These are phyloP conservation scores for Hypseocharis bilobata DNA, from an alignment of 441 rosid species.

Conservation along the genomic window DNA sequence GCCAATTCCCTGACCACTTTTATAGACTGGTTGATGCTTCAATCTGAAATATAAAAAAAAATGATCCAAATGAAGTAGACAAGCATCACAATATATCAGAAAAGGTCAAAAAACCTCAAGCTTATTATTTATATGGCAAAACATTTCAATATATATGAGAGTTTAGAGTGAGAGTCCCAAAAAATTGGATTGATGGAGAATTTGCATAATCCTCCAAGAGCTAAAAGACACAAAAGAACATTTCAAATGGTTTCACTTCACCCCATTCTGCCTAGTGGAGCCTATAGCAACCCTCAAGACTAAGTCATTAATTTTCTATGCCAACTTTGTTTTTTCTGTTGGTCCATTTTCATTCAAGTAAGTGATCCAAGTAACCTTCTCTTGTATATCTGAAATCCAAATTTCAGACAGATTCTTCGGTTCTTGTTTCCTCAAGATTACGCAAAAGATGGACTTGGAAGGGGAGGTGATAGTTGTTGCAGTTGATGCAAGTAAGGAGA, in stretches of 20 bases:
- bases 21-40: too few relatives aligned
- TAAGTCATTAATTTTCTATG: not conserved
- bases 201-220: slow-evolving; percentile 15
- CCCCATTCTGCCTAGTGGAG: slow-evolving; percentile 20
- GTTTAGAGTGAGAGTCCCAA: not conserved
- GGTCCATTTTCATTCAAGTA: slow-evolving; percentile 6
- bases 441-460: slow-evolving; percentile 22
- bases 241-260: slow-evolving; percentile 16
- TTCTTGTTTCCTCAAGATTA: not conserved
- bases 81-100: not conserved
- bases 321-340: slow-evolving; percentile 15
- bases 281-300: slow-evolving; percentile 12
- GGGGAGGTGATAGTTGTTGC: slow-evolving; percentile 33
- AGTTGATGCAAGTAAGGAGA: slow-evolving; percentile 33
- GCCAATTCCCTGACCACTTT: too few relatives aligned
- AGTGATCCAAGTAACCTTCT: not conserved
- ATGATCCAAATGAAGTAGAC: too few relatives aligned
- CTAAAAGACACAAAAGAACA: slow-evolving; percentile 11
- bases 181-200: not conserved
- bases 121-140: not conserved
- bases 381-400: not conserved
- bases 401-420: not conserved
- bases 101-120: not conserved
- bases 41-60: too few relatives aligned
- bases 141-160: not conserved